Base-by-base conservation (phyloP, 768 basidiomycete genomes). In the Lepiota venenata region DNA sequence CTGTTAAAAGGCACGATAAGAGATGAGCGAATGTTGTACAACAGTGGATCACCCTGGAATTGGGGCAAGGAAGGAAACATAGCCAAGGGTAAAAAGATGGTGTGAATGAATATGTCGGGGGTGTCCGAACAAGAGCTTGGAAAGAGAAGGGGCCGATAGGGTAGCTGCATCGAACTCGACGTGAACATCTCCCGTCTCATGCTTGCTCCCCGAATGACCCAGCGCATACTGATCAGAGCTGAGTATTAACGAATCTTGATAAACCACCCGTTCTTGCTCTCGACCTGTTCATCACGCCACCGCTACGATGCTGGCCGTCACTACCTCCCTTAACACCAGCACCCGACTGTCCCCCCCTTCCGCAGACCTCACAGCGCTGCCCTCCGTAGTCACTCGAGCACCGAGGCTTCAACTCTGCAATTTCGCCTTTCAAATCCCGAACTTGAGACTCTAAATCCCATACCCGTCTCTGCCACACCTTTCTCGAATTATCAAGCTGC, bases 371-470 rank as follows among this genome's bases (percentile, higher is more conserved):
- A 65, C 89, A 92, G 52, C 78, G 80, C 9, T 63, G 63, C 20
- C 62, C 64, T 45, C 71, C 71, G 43, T 69, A 65, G 6, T 60
- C 64, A 11, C 58, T 57, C 14, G 60, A 65, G 22, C 67, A 68
- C 44, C 76, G 8, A 9, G 59, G 35, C 48, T 63, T 81, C 39
- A 84, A 68, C 21, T 75, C 78, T 32, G 85, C 83, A 32, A 92
- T 65, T 65, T 91, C 87, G 16, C 78, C 74, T 58, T 87, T 84
- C 54, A 93, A 71, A 64, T 86, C 84, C 45, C 80, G 79, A 42
- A 92, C 79, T 64, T 88, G 86, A 11, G 80, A 79, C 63, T 88
- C 88, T 47, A 92, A 70, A 62, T 91, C 89, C 84, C 79, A 83
- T 47, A 90, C 78, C 55, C 87, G 84, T 54, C 74, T 79, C 61